A percentile compares a stretch with the other conserved stretches of the same genome.
These are phyloP conservation scores for Sambucus nigra DNA, from an alignment of 129 eudicot genomes.

Conservation along the genomic window DNA sequence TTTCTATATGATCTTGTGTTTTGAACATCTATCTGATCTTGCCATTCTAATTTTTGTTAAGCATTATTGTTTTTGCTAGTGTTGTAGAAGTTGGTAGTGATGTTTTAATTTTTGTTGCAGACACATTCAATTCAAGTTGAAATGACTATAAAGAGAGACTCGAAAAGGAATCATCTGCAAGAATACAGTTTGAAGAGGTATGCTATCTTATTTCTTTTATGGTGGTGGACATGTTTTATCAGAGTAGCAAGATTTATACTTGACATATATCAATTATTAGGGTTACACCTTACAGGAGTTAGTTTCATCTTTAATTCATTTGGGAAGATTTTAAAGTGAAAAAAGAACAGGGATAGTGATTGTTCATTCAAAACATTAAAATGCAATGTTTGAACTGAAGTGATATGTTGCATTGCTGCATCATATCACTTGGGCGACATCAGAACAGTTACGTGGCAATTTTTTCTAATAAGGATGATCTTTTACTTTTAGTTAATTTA, in stretches of 20 bases:
- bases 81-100: neutral
- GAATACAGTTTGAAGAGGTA: slow-evolving; percentile 54
- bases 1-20: neutral
- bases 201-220: neutral
- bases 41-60: too few relatives aligned
- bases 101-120: slow-evolving; percentile 16
- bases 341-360: neutral
- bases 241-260: neutral
- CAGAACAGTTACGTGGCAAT: too few relatives aligned
- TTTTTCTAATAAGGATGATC: neutral
- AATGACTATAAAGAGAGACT: slow-evolving; percentile 70
- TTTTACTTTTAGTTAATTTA: too few relatives aligned
- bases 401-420: too few relatives aligned
- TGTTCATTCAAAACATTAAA: neutral
- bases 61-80: neutral
- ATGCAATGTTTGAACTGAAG: neutral
- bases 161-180: slow-evolving; percentile 52
- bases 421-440: too few relatives aligned
- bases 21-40: slow-evolving; percentile 2
- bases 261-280: neutral
- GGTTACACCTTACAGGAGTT: neutral
- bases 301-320: neutral
- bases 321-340: neutral
- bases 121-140: slow-evolving; percentile 72
- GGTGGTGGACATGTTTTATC: neutral